Evolutionary conservation across 441 rosid species (phyloP).

Genomic region (Omphalea diandra): DNA sequence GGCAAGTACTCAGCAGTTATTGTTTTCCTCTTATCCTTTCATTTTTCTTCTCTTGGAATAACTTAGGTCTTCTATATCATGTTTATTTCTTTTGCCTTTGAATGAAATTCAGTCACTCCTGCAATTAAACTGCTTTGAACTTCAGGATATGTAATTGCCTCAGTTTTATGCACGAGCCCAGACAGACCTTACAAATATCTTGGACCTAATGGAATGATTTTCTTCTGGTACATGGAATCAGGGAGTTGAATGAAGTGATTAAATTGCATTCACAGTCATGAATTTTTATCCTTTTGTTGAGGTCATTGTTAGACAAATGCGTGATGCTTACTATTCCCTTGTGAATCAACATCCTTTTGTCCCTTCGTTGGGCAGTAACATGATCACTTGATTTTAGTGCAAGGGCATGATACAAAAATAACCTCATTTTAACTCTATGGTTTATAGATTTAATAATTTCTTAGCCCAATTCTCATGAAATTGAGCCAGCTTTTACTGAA

Average conservation of each 20-base stretch:
- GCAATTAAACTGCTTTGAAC: background rate
- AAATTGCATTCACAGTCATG: background rate
- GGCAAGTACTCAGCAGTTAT: conserved; percentile 33
- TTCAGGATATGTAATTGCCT: background rate
- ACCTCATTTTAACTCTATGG: background rate
- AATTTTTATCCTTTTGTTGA: background rate
- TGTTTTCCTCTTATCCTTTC: background rate
- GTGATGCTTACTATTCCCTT: background rate
- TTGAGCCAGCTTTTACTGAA: conserved; percentile 1
- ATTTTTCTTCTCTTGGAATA: background rate
- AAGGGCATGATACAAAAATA: background rate
- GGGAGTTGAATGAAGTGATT: background rate
- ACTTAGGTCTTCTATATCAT: background rate
- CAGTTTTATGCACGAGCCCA: background rate
- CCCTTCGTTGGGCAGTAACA: background rate
- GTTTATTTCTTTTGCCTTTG: background rate
- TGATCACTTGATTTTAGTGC: background rate
- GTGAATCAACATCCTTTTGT: background rate
- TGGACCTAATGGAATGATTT: background rate
- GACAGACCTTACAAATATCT: background rate
- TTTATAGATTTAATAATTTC: conserved; percentile 3
- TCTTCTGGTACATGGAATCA: background rate
- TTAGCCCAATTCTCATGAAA: background rate
- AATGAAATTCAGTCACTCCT: background rate
- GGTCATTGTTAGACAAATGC: background rate